Evolutionary conservation across 2,329 filamentous ascomycete species (phyloP).

Genomic region (Blumeria graminis): DNA sequence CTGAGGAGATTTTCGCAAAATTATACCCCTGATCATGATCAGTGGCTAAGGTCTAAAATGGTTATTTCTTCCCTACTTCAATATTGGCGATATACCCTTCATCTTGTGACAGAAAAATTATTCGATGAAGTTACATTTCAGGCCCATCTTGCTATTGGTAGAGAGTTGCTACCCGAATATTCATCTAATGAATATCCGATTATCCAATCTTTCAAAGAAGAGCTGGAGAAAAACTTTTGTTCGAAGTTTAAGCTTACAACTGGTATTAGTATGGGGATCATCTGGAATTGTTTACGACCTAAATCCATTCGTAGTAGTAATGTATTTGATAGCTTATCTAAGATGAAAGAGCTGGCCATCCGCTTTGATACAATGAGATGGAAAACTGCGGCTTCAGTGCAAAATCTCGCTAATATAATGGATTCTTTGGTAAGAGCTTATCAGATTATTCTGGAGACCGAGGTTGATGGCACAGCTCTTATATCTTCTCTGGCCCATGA

Average conservation of each 20-base stretch:
- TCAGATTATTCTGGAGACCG: conserved; percentile 24
- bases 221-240: conserved; percentile 33
- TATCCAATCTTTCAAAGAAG: conserved; percentile 7
- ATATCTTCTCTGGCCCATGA: conserved; percentile 25
- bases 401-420: conserved; percentile 28
- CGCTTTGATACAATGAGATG: conserved; percentile 37
- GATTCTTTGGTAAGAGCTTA: conserved; percentile 31
- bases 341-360: conserved; percentile 29
- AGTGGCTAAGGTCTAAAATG: conserved; percentile 16
- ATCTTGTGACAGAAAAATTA: conserved; percentile 19
- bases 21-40: conserved; percentile 9
- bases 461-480: conserved; percentile 16
- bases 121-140: conserved; percentile 42
- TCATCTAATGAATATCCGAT: background rate
- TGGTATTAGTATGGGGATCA: conserved; percentile 53
- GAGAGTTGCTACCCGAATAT: conserved; percentile 6
- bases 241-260: conserved; percentile 48
- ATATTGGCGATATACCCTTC: conserved; percentile 30
- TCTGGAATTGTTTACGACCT: conserved; percentile 55
- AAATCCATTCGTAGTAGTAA: conserved; percentile 24
- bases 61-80: conserved; percentile 21
- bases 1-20: conserved; percentile 21
- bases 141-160: conserved; percentile 27
- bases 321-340: conserved; percentile 22
- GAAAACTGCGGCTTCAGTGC: conserved; percentile 27